A percentile compares a stretch with the other conserved stretches of the same genome.
phyloP scores from a whole-genome alignment of 495 filamentous ascomycete genomes.

The Pyronema domesticum region DNA sequence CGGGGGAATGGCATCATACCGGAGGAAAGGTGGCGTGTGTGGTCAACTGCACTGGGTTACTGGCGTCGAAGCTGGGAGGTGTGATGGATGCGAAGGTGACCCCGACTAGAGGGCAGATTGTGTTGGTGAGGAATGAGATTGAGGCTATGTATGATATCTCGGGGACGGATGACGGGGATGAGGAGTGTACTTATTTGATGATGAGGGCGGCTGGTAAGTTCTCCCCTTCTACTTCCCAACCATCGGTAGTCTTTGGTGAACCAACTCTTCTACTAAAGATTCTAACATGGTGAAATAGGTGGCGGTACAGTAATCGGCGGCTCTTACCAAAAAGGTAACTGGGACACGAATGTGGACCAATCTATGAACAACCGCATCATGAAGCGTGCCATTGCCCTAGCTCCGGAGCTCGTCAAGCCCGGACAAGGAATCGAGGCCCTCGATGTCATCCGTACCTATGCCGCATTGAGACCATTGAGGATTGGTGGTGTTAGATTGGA shows the following conservation, averaged over 20 bases:
- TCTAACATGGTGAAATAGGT: slow-evolving; percentile 25
- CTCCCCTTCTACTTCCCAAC: neutral
- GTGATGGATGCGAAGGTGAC: slow-evolving; percentile 58
- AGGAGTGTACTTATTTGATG: slow-evolving; percentile 82
- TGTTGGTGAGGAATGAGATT: slow-evolving; percentile 70
- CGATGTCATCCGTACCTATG: slow-evolving; percentile 72
- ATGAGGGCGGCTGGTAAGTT: slow-evolving; percentile 42
- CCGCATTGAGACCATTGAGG: slow-evolving; percentile 67
- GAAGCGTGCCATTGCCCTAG: slow-evolving; percentile 56
- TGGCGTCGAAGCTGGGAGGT: slow-evolving; percentile 56
- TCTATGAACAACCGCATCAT: slow-evolving; percentile 76
- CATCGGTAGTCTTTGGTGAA: neutral
- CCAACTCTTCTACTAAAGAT: neutral
- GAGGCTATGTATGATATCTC: slow-evolving; percentile 50
- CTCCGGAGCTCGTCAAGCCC: slow-evolving; percentile 48
- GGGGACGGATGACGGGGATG: slow-evolving; percentile 63
- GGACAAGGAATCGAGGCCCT: slow-evolving; percentile 65
- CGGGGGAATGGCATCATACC: slow-evolving; percentile 35
- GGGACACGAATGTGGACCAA: slow-evolving; percentile 66
- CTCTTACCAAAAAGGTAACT: slow-evolving; percentile 64
- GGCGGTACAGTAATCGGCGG: slow-evolving; percentile 70
- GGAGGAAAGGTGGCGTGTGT: slow-evolving; percentile 49
- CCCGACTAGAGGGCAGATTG: slow-evolving; percentile 72
- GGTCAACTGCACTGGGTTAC: slow-evolving; percentile 75
- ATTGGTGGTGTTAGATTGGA: slow-evolving; percentile 64